A percentile compares a stretch with the other conserved stretches of the same genome.
phyloP scores from a whole-genome alignment of 805 yeast genomes.

The Starmera quercuum region DNA sequence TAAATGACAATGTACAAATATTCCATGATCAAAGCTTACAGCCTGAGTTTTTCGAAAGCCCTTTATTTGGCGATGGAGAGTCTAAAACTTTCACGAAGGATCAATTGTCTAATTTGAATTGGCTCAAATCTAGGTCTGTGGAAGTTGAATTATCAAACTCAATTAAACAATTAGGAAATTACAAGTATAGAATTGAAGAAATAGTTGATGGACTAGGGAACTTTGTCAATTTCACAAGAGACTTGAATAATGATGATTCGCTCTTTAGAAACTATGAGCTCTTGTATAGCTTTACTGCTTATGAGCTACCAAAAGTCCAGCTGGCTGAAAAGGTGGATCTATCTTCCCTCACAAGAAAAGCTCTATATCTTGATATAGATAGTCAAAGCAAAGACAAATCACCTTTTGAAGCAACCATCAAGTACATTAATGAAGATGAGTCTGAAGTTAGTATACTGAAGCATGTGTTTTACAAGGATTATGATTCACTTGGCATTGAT shows the following conservation, averaged over 20 bases:
- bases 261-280: slow-evolving; percentile 26
- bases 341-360: slow-evolving; percentile 29
- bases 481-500: slow-evolving; percentile 30
- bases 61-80: slow-evolving; percentile 30
- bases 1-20: slow-evolving; percentile 26
- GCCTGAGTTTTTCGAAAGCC: slow-evolving; percentile 46
- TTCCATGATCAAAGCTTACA: slow-evolving; percentile 36
- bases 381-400: slow-evolving; percentile 18
- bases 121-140: slow-evolving; percentile 36
- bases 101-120: slow-evolving; percentile 31
- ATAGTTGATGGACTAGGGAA: slow-evolving; percentile 67
- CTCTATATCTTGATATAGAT: slow-evolving; percentile 26
- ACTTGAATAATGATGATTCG: slow-evolving; percentile 19
- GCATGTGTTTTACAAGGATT: slow-evolving; percentile 20
- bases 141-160: slow-evolving; percentile 35
- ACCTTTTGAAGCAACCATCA: slow-evolving; percentile 28
- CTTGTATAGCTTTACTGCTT: slow-evolving; percentile 40
- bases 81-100: slow-evolving; percentile 19
- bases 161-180: slow-evolving; percentile 39
- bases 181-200: slow-evolving; percentile 48
- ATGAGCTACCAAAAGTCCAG: slow-evolving; percentile 46
- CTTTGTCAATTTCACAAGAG: slow-evolving; percentile 31
- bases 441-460: slow-evolving; percentile 11
- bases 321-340: slow-evolving; percentile 32
- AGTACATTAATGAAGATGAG: slow-evolving; percentile 21